These are phyloP conservation scores for Rhodotorula graminis DNA, from an alignment of 768 basidiomycete genomes.

Conservation along the genomic window DNA sequence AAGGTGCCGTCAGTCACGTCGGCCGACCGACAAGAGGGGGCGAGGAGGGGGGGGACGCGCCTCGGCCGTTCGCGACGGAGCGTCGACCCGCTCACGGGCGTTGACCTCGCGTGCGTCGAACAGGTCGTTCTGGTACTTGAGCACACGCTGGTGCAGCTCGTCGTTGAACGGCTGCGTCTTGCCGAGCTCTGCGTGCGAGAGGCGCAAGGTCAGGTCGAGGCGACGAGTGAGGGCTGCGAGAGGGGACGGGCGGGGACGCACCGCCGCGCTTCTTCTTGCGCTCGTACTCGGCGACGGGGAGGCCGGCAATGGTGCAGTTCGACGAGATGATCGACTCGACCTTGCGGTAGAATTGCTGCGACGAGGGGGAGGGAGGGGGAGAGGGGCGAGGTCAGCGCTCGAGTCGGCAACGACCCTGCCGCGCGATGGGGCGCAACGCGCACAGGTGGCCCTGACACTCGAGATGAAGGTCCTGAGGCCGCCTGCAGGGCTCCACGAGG, in stretches of 20 bases:
- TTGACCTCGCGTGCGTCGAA: constrained; percentile 18
- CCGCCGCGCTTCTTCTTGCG: constrained; percentile 8
- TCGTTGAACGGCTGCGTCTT: constrained; percentile 21
- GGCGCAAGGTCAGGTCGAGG: no score
- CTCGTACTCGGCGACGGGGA: background rate
- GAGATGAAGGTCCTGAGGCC: background rate
- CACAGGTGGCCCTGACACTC: background rate
- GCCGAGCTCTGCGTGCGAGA: background rate
- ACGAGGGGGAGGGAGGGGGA: background rate
- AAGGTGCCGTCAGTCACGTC: no score
- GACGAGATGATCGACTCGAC: constrained; percentile 9
- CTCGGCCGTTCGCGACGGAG: constrained; percentile 1
- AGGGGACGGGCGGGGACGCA: background rate
- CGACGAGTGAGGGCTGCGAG: no score
- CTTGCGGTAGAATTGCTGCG: constrained; percentile 12
- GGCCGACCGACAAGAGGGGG: background rate
- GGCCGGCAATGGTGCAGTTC: constrained; percentile 16
- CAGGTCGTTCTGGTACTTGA: constrained; percentile 24
- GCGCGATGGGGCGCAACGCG: no score
- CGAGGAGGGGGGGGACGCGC: background rate
- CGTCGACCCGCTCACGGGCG: constrained; percentile 10
- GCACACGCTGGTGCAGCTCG: constrained; percentile 5
- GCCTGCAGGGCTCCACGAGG: background rate
- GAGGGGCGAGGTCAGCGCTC: background rate
- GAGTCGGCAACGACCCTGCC: no score